Evolutionary conservation across 164 flowering plant species (phyloP), one percentile per base, ranked within the genome.

Genomic region (Malania oleifera): DNA sequence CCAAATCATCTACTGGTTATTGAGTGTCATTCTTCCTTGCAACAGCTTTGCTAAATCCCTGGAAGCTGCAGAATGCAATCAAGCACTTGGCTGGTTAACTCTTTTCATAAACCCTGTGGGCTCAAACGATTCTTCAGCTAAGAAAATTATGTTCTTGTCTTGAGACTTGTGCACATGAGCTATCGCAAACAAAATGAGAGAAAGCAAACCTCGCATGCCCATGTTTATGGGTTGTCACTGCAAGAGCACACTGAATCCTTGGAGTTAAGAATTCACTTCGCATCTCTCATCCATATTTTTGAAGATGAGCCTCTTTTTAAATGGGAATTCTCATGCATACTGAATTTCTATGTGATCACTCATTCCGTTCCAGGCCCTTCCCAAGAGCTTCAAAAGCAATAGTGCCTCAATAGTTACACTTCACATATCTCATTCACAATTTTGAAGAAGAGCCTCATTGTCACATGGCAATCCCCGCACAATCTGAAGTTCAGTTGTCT

Each of bases 381-480:
- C 63, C 56, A 71, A 59, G 34, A 60, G 65, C 37, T 66, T 64
- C 43, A 48, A 13, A 68, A 26, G 65, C 72, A 65, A 63, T 66
- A 48, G 70, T n/a, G n/a, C n/a, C n/a, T n/a, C n/a, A n/a, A n/a
- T n/a, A n/a, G n/a, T n/a, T n/a, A n/a, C n/a, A n/a, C n/a, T n/a
- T n/a, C n/a, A n/a, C n/a, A n/a, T n/a, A n/a, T n/a, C n/a, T n/a
- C 52, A 37, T 54, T 31, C 28, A 45, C 63, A 41, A 64, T 59
- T 20, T 48, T 38, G 11, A 69, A 52, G 24, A 64, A 64, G 52
- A 63, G 64, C 38, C 67, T 71, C 26, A 54, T 63, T 44, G 65
- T 65, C 51, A 65, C 73, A 61, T 70, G 69, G 25, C 62, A 65
- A 41, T 61, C 66, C 10, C 67, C 73, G 45, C 63, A 60, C 18